These are phyloP conservation scores for Nephelium lappaceum DNA, from an alignment of 345 rosid genomes.

Conservation along the genomic window DNA sequence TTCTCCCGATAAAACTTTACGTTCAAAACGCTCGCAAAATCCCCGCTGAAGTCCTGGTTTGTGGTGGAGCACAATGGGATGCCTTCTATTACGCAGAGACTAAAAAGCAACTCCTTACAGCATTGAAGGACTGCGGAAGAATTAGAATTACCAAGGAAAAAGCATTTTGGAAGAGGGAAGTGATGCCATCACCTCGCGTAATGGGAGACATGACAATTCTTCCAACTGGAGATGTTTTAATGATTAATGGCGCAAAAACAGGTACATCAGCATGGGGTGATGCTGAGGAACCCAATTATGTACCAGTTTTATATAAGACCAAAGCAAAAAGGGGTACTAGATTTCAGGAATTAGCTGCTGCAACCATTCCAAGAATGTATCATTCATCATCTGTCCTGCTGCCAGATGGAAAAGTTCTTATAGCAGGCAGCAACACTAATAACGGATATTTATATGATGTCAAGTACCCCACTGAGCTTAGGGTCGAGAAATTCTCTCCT, in stretches of 20 bases:
- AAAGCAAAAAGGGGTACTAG: constrained; percentile 22
- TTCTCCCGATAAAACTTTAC: constrained; percentile 49
- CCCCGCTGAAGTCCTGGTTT: constrained; percentile 56
- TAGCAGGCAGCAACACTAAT: constrained; percentile 78
- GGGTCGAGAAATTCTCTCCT: constrained; percentile 74
- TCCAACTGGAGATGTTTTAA: constrained; percentile 69
- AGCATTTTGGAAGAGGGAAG: constrained; percentile 55
- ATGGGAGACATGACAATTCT: constrained; percentile 75
- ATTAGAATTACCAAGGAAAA: constrained; percentile 45
- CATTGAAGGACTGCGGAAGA: constrained; percentile 64
- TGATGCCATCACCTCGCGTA: constrained; percentile 67
- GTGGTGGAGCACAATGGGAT: constrained; percentile 61
- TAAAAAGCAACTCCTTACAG: constrained; percentile 42
- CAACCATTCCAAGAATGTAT: constrained; percentile 67
- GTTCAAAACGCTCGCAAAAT: constrained; percentile 21
- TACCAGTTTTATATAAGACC: constrained; percentile 54
- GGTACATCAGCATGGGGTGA: constrained; percentile 76
- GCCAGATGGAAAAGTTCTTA: constrained; percentile 60
- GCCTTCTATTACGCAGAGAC: constrained; percentile 42
- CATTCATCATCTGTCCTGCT: constrained; percentile 55
- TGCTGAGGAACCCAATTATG: constrained; percentile 66
- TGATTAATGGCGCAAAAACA: constrained; percentile 68
- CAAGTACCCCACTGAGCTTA: constrained; percentile 67
- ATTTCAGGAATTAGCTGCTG: constrained; percentile 40
- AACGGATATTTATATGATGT: constrained; percentile 56